These are phyloP conservation scores for Scleroderma bovista DNA, from an alignment of 768 basidiomycete species.

Conservation along the genomic window DNA sequence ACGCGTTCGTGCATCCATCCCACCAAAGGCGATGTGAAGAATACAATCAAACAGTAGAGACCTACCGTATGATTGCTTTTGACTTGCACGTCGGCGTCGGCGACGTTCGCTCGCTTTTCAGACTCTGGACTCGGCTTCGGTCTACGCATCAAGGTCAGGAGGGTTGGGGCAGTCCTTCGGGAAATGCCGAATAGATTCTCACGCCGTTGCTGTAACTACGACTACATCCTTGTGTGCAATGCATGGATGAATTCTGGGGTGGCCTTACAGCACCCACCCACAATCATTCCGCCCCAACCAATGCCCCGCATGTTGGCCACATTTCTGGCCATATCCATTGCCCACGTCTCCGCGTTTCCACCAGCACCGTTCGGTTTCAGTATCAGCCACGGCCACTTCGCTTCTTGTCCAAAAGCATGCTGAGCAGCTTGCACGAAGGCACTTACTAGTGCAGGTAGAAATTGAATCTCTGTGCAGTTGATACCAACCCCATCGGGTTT, in stretches of 20 bases:
- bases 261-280: conserved; percentile 69
- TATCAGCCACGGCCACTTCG: conserved; percentile 45
- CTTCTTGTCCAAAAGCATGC: conserved; percentile 6
- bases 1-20: conserved; percentile 32
- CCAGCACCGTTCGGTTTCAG: conserved; percentile 71
- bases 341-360: conserved; percentile 30
- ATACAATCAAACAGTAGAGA: conserved; percentile 8
- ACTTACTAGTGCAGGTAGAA: conserved; percentile 36
- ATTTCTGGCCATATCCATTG: conserved; percentile 22
- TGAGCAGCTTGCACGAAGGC: conserved; percentile 29
- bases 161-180: conserved; percentile 18
- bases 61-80: conserved; percentile 38
- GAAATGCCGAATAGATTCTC: conserved; percentile 16
- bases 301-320: conserved; percentile 16
- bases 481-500: conserved; percentile 59
- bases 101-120: conserved; percentile 34
- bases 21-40: conserved; percentile 10
- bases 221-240: conserved; percentile 3
- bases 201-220: too few relatives aligned
- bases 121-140: conserved; percentile 19
- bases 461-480: conserved; percentile 59
- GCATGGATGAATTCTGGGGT: conserved; percentile 45
- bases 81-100: conserved; percentile 34
- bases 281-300: conserved; percentile 47
- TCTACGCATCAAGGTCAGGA: conserved; percentile 4